Evolutionary conservation across 345 rosid species (phyloP), one percentile per base, ranked within the genome.

Genomic region (Arabidopsis arenosa): DNA sequence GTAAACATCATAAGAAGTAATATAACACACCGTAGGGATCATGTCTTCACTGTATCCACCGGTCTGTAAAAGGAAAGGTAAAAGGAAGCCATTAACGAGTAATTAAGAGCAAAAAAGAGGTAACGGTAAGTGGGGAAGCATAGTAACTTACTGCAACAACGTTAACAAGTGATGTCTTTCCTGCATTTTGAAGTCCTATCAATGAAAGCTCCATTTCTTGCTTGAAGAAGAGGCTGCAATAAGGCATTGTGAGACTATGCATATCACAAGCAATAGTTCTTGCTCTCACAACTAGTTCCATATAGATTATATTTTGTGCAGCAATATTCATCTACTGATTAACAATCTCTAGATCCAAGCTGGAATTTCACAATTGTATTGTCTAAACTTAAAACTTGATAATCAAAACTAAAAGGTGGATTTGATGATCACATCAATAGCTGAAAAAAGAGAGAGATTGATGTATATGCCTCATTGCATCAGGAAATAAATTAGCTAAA

Each of bases 41-140:
- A 90, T 88, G 85, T 90, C 96, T 82, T 90, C 93, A 56, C 96
- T 90, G 66, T 90, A 90, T 69, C 93, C 96, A 77, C 96, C 96
- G 3, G 96, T 88, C 96, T 90, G 65, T 71, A 75, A 62, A 76
- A 79, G 11, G 30, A 75, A 65, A 67, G 48, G 51, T 30, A 57
- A 54, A 80, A 72, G 57, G 60, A 78, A 77, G 66, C 33, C 49
- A 77, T 66, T 43, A 68, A 61, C 45, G 65, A 66, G 61, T 55
- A 62, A 67, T 64, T 10, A 21, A 8, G 63, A 66, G 10, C 66
- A 3, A 40, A 21, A 74, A 44, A 39, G 47, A 60, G 56, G 21
- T 43, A 18, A 44, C 9, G 2, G 18, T 7, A 52, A 4, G 30
- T 26, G 30, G 36, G 52, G 35, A 30, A 66, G 53, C 53, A 51